These are phyloP conservation scores for Xanthoparmelia taractica DNA, from an alignment of 495 filamentous ascomycete species.

Conservation along the genomic window DNA sequence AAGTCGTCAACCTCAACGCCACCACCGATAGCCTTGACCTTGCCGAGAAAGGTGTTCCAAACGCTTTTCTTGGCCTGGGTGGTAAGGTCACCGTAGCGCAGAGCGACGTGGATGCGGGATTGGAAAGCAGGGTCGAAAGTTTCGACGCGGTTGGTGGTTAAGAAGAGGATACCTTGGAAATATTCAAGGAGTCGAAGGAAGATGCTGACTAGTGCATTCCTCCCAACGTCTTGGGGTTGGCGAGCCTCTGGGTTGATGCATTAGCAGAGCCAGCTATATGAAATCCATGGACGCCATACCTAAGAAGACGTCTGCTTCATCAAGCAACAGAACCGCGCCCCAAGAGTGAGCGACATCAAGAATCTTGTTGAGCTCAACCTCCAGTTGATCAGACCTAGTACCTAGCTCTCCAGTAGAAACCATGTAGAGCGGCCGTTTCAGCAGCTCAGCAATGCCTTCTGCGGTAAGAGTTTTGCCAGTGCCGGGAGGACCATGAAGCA, in stretches of 20 bases:
- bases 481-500: constrained; percentile 76
- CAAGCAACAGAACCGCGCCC: constrained; percentile 71
- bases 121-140: constrained; percentile 64
- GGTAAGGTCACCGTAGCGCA: constrained; percentile 73
- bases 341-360: constrained; percentile 81
- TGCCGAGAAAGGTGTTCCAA: constrained; percentile 78
- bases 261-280: background rate
- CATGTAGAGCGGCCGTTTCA: constrained; percentile 78
- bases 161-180: constrained; percentile 73
- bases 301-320: constrained; percentile 75
- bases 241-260: constrained; percentile 46
- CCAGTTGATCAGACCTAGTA: constrained; percentile 68
- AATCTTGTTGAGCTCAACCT: constrained; percentile 74
- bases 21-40: constrained; percentile 53
- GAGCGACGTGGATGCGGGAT: constrained; percentile 61
- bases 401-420: constrained; percentile 77
- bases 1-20: constrained; percentile 56
- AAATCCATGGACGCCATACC: background rate
- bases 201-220: constrained; percentile 72
- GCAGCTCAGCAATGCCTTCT: constrained; percentile 76
- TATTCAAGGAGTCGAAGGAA: constrained; percentile 66
- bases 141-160: constrained; percentile 74
- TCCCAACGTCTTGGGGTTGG: constrained; percentile 59
- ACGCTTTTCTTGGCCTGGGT: constrained; percentile 70
- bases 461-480: constrained; percentile 88